Conservation (phyloP, 2,329 filamentous ascomycete species). For the Fusarium proliferatum region DNA sequence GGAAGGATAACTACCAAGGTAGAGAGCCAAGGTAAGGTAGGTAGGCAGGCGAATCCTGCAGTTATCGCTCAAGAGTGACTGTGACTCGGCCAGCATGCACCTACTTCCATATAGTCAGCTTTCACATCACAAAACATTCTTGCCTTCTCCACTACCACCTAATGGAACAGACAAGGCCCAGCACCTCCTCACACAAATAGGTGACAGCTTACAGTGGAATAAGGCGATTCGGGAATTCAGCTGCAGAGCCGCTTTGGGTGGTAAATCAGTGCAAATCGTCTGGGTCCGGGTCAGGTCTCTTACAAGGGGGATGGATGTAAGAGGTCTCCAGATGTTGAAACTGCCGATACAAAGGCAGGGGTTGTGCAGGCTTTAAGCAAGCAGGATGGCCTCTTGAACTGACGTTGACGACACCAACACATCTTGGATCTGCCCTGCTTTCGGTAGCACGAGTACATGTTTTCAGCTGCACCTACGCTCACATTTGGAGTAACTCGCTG, state of each 20-base stretch:
- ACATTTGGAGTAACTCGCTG: constrained; percentile 22
- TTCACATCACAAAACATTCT: neutral
- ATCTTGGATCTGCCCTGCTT: constrained; percentile 37
- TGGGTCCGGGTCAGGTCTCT: constrained; percentile 14
- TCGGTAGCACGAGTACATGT: constrained; percentile 14
- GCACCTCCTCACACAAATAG: neutral
- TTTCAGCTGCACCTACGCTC: constrained; percentile 26
- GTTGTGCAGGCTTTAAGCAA: constrained; percentile 41
- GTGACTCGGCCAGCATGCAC: constrained; percentile 6
- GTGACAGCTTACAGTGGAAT: constrained; percentile 28
- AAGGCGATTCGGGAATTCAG: constrained; percentile 20
- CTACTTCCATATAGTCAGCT: constrained; percentile 36
- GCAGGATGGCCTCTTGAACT: constrained; percentile 25
- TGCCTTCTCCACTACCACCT: neutral
- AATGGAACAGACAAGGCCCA: neutral
- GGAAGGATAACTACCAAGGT: neutral
- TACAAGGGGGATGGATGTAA: constrained; percentile 31
- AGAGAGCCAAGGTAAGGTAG: neutral
- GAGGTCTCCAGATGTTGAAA: constrained; percentile 13
- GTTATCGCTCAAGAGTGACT: neutral
- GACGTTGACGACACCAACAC: constrained; percentile 39
- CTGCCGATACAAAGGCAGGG: constrained; percentile 32
- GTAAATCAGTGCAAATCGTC: constrained; percentile 29
- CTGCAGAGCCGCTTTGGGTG: constrained; percentile 16
- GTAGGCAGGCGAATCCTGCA: neutral